Percentiles rank a stretch among this genome's conserved stretches.
These are phyloP conservation scores for Paramecium octaurelia DNA, from an alignment of 73 alveolate species.

Conservation along the genomic window DNA sequence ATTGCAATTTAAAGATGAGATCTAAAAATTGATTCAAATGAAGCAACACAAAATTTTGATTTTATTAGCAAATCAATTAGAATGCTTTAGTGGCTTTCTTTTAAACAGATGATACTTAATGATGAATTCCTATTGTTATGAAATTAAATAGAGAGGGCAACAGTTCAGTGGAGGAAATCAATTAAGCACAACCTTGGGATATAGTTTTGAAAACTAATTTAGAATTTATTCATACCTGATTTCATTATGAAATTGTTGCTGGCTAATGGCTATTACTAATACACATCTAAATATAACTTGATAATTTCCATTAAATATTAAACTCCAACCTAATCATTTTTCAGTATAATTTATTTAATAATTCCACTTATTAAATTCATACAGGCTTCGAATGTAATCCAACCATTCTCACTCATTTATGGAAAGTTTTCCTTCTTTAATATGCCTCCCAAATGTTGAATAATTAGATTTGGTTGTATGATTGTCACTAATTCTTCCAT, in stretches of 20 bases:
- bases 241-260: background rate
- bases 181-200: background rate
- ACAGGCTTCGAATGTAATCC: slow-evolving; percentile 2
- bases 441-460: background rate
- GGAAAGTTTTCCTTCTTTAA: background rate
- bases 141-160: background rate
- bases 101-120: background rate
- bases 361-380: background rate
- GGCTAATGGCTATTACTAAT: background rate
- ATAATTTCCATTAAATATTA: background rate
- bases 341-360: background rate
- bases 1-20: background rate
- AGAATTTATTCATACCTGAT: background rate
- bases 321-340: background rate
- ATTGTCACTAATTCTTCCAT: background rate
- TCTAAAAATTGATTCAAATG: background rate
- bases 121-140: background rate
- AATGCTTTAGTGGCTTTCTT: slow-evolving; percentile 36
- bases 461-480: background rate
- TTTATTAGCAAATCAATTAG: background rate
- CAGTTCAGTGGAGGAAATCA: background rate
- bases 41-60: background rate
- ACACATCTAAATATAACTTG: background rate
- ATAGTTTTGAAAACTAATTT: background rate
- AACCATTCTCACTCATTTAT: background rate